Base-by-base conservation (phyloP, 495 filamentous ascomycete genomes). In the Diplogelasinospora grovesii region DNA sequence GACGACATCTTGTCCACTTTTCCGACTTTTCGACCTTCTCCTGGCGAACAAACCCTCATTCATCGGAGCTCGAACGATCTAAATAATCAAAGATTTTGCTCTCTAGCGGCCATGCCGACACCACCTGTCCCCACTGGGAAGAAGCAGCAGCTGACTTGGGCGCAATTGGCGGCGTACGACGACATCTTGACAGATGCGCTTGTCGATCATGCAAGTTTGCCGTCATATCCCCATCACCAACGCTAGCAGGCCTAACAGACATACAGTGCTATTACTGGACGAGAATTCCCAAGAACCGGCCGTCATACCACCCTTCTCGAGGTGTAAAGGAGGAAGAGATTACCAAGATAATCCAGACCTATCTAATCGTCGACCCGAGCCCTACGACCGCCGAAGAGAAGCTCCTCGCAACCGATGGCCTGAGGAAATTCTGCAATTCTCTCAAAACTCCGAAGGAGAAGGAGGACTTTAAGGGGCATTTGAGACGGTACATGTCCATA, bases 141-240 rank as follows among this genome's bases (percentile, higher is more conserved):
- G 56, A 82, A 75, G 63, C 77, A 84, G 45, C 81, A 78, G 51
- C 68, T 97, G 47, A 95, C 87, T 9, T 69, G 96, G 41, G 77
- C 77, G 26, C 89, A 95, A 66, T 69, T 99, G 43, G 81, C 86
- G 20, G 82, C 83, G 41, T 96, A 96, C 68, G 92, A 99, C 65
- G 92, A 99, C 60, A 79, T 99, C 50, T 74, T 95, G 48, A 97
- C 92, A 0, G 93, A 99, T 79, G 83, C 85, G 43, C 81, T 99
- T 23, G 79, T 99, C 28, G 92, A 99, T 65, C 85, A 86, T 63
- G 92, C 96, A 73, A 59, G 86, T 71, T 15, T 16, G 8, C 30
- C 3, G 13, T 19, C 9, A 24, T 41, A 23, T 32, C 29, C 21
- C 36, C 10, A 10, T 33, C 30, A 5, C 11, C 8, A 16, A 16